phyloP scores from a whole-genome alignment of 148 eudicot genomes.

The Camellia japonica region DNA sequence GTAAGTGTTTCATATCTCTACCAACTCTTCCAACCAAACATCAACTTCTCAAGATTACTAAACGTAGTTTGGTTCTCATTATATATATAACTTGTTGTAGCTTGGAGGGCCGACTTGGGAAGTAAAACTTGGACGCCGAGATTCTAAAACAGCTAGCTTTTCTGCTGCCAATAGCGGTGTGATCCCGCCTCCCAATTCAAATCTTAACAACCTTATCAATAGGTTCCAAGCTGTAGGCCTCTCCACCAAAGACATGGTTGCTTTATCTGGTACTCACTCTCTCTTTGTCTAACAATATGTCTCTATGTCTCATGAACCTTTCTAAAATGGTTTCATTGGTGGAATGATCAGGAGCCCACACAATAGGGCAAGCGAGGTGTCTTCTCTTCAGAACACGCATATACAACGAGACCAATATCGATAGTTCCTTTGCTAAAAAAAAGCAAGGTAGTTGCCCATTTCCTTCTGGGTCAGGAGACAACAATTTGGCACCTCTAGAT shows the following conservation, averaged over 20 bases:
- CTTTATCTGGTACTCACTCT: conserved; percentile 48
- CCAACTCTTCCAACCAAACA: not conserved
- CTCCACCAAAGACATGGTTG: conserved; percentile 61
- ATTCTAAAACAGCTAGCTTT: conserved; percentile 50
- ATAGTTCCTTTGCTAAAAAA: conserved; percentile 33
- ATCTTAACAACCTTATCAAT: conserved; percentile 42
- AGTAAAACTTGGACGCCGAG: conserved; percentile 63
- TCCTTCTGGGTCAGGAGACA: conserved; percentile 36
- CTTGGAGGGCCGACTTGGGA: conserved; percentile 67
- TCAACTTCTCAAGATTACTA: not conserved
- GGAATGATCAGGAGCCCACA: conserved; percentile 46
- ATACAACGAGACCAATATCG: conserved; percentile 49
- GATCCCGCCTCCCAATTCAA: conserved; percentile 53
- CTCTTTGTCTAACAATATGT: not conserved
- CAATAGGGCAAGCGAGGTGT: conserved; percentile 70
- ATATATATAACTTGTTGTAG: conserved; percentile 22
- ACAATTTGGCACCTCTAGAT: conserved; percentile 30
- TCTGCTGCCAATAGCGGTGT: conserved; percentile 51
- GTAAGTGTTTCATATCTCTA: conserved; percentile 25
- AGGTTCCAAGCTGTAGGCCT: conserved; percentile 51
- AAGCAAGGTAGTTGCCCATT: conserved; percentile 45
- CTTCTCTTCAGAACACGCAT: conserved; percentile 42
- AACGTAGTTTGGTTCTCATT: too few species aligned
- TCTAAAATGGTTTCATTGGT: not conserved
- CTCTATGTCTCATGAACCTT: too few species aligned